These are phyloP conservation scores for Coffea eugenioides DNA, from an alignment of 257 asterid species.

Conservation along the genomic window DNA sequence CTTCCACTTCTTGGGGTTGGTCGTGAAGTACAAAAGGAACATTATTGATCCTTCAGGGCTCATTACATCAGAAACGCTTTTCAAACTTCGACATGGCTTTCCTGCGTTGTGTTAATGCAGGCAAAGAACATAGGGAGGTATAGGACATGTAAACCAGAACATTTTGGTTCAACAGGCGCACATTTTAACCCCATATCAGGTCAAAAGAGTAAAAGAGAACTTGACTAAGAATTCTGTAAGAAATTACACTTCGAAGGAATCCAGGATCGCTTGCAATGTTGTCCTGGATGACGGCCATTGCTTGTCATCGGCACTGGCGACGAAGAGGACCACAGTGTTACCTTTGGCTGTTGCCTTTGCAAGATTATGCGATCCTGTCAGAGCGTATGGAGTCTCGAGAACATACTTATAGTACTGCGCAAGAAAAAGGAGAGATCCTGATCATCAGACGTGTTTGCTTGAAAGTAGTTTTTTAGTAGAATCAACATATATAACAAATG, in stretches of 20 bases:
- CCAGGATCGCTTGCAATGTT: slow-evolving; percentile 76
- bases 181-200: no score
- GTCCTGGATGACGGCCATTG: slow-evolving; percentile 77
- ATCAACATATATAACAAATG: background rate
- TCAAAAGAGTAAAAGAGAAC: no score
- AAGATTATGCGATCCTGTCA: slow-evolving; percentile 88
- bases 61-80: background rate
- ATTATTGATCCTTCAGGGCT: background rate
- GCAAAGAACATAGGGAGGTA: background rate
- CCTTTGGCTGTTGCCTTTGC: slow-evolving; percentile 97
- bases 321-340: slow-evolving; percentile 78
- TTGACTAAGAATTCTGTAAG: background rate
- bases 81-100: background rate
- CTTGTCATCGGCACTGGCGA: slow-evolving; percentile 87
- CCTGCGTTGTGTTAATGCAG: background rate
- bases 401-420: slow-evolving; percentile 85
- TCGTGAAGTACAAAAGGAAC: background rate
- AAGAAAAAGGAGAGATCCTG: background rate
- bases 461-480: no score
- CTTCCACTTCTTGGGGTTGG: background rate
- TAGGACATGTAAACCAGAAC: background rate
- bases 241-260: slow-evolving; percentile 71
- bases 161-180: background rate
- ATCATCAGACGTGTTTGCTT: background rate
- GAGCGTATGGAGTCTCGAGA: slow-evolving; percentile 91